phyloP scores from a whole-genome alignment of 441 rosid genomes.

The Melastoma candidum region DNA sequence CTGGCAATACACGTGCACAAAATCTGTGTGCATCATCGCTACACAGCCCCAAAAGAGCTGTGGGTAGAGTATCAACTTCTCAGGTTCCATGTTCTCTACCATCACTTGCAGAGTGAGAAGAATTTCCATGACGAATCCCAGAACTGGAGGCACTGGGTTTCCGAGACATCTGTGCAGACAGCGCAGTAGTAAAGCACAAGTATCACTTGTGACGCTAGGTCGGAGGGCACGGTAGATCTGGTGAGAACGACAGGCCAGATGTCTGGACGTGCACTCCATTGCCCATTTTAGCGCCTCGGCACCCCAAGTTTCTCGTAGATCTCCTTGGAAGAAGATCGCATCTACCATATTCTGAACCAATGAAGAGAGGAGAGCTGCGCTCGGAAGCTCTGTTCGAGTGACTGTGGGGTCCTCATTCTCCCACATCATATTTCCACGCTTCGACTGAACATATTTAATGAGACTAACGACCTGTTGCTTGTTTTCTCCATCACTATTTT shows the following conservation, averaged over 20 bases:
- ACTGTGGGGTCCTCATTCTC: slow-evolving; percentile 96
- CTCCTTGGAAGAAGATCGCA: slow-evolving; percentile 99
- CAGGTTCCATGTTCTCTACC: slow-evolving; percentile 99
- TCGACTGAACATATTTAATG: slow-evolving; percentile 96
- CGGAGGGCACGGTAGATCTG: slow-evolving; percentile 97
- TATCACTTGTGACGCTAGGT: slow-evolving; percentile 90
- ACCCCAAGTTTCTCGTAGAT: slow-evolving; percentile 99
- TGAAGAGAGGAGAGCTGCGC: slow-evolving; percentile 93
- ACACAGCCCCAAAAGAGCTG: slow-evolving; percentile 99
- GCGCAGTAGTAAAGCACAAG: slow-evolving; percentile 88
- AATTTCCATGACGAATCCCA: slow-evolving; percentile 97
- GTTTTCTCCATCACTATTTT: slow-evolving; percentile 91
- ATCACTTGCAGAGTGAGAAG: slow-evolving; percentile 90
- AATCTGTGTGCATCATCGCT: slow-evolving; percentile 99
- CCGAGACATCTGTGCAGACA: slow-evolving; percentile 96
- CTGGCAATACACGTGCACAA: slow-evolving; percentile 92
- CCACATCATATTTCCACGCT: slow-evolving; percentile 99
- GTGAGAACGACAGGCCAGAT: slow-evolving; percentile 97
- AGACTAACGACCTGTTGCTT: slow-evolving; percentile 96
- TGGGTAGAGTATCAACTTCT: slow-evolving; percentile 94
- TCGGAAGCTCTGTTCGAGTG: slow-evolving; percentile 87
- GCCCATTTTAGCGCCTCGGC: slow-evolving; percentile 99
- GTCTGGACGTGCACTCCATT: slow-evolving; percentile 98
- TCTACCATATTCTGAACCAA: slow-evolving; percentile 99
- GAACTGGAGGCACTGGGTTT: slow-evolving; percentile 92